Evolutionary conservation across 1,284 basidiomycete genomes (phyloP).

Genomic region (Bjerkandera adusta): DNA sequence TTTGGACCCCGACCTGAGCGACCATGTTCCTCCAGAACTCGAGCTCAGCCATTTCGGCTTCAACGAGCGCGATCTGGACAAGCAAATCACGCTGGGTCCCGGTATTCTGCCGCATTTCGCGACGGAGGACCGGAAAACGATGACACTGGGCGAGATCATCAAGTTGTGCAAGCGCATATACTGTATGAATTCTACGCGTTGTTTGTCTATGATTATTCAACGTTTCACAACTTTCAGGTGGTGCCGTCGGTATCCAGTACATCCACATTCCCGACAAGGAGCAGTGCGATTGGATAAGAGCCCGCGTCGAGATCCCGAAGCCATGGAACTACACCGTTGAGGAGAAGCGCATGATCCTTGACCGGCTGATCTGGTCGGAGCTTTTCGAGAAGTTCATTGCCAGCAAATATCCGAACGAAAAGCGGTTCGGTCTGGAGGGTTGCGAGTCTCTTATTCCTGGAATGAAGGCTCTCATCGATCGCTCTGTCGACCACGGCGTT

Average conservation of each 20-base stretch:
- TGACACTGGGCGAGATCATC: constrained; percentile 93
- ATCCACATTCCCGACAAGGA: constrained; percentile 98
- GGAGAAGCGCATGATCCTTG: constrained; percentile 98
- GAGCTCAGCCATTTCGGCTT: constrained; percentile 94
- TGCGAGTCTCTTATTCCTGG: constrained; percentile 98
- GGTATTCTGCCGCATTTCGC: constrained; percentile 97
- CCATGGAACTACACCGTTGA: constrained; percentile 99
- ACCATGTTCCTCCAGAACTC: constrained; percentile 80
- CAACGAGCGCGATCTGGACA: constrained; percentile 90
- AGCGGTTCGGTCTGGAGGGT: constrained; percentile 98
- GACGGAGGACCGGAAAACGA: constrained; percentile 78
- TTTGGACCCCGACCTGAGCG: constrained; percentile 82
- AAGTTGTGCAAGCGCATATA: constrained; percentile 92
- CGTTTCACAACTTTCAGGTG: constrained; percentile 50
- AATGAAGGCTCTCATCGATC: constrained; percentile 99
- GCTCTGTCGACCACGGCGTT: constrained; percentile 94
- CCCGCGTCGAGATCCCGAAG: constrained; percentile 93
- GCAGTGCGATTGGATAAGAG: constrained; percentile 99
- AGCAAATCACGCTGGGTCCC: constrained; percentile 92
- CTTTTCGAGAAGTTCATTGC: constrained; percentile 99
- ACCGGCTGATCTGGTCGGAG: constrained; percentile 99
- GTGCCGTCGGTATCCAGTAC: constrained; percentile 95
- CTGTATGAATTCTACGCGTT: constrained; percentile 53
- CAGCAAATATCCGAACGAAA: constrained; percentile 99
- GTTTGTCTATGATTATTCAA: constrained; percentile 3